Evolutionary conservation across 1,284 basidiomycete species (phyloP), one percentile per base, ranked within the genome.

Genomic region (Porogramme epimiltina): DNA sequence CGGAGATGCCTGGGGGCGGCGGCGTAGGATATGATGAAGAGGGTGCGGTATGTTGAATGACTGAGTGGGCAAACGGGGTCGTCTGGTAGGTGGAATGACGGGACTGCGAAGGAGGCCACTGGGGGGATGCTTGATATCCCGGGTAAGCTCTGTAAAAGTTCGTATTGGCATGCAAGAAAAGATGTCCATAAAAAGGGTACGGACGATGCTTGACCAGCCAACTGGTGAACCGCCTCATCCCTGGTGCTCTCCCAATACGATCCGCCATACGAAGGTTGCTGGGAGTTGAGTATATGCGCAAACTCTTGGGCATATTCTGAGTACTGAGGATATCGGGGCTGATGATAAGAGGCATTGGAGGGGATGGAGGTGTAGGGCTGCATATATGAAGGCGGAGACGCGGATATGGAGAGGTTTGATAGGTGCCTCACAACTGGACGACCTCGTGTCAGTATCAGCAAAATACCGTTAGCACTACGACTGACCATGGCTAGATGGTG

Each of bases 401-500:
- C 76, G 16, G 76, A 74, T 40, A 82, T 72, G 24, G 81, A 79
- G 56, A 89, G 71, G 55, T 73, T 79, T 59, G 74, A 77, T 19
- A 89, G 61, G 69, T 89, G 87, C 33, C 84, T 74, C 19, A 84
- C 76, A 38, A 84, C 89, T 90, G 24, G 28, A 8, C n/a, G n/a
- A n/a, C n/a, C 8, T 13, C 8, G 28, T 31, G 6, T 13, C 13
- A 31, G 13, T 31, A 31, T 31, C 28, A 31, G 13, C 28, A 31
- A n/a, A n/a, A n/a, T n/a, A n/a, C n/a, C n/a, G 49, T 10, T 24
- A 22, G 4, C 8, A 31, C 4, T 9, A 49, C 20, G 8, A 58
- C 71, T 55, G 61, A 87, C 88, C 84, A 62, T 89, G 87, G 39
- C 79, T 75, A 6, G 85, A 77, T 23, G 87, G 85, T 3, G 82